Evolutionary conservation across 2,329 filamentous ascomycete species (phyloP).

Genomic region (Ampelomyces quisqualis): DNA sequence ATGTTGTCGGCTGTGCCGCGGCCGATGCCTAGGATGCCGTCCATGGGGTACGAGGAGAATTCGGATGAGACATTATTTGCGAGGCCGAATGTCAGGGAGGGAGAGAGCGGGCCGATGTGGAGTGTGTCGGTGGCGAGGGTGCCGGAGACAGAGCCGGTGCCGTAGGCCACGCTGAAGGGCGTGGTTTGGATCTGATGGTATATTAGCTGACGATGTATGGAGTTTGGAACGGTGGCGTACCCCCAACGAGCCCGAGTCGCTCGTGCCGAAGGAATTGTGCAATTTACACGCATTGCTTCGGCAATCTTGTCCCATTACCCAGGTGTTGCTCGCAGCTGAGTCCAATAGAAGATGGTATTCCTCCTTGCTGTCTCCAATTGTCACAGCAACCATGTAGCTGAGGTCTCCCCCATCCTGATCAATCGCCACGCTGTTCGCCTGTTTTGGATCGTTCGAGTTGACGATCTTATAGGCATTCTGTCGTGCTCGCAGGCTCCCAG

Average conservation of each 20-base stretch:
- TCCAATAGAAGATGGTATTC: constrained; percentile 57
- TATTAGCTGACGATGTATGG: neutral
- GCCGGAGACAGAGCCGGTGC: constrained; percentile 72
- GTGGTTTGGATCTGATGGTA: constrained; percentile 48
- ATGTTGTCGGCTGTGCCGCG: constrained; percentile 56
- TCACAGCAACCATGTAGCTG: constrained; percentile 56
- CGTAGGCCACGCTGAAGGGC: constrained; percentile 70
- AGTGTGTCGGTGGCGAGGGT: constrained; percentile 66
- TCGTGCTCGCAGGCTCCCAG: constrained; percentile 36
- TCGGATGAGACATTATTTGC: constrained; percentile 70
- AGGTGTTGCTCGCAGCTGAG: constrained; percentile 65
- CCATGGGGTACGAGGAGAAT: constrained; percentile 77
- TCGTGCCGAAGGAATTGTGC: constrained; percentile 69
- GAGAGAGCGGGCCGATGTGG: constrained; percentile 63
- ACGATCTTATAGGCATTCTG: constrained; percentile 52
- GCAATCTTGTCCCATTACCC: constrained; percentile 78
- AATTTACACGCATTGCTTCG: constrained; percentile 63
- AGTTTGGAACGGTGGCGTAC: constrained; percentile 16
- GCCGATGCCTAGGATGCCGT: constrained; percentile 81
- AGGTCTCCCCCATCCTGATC: constrained; percentile 57
- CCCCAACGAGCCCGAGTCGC: constrained; percentile 64
- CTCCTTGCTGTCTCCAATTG: constrained; percentile 53
- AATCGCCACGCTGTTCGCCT: constrained; percentile 52
- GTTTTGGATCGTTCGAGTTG: constrained; percentile 29
- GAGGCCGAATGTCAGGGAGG: constrained; percentile 70